Percentiles rank a stretch among this genome's conserved stretches.
phyloP scores from a whole-genome alignment of 2,329 filamentous ascomycete species.

The Thelonectria olida region DNA sequence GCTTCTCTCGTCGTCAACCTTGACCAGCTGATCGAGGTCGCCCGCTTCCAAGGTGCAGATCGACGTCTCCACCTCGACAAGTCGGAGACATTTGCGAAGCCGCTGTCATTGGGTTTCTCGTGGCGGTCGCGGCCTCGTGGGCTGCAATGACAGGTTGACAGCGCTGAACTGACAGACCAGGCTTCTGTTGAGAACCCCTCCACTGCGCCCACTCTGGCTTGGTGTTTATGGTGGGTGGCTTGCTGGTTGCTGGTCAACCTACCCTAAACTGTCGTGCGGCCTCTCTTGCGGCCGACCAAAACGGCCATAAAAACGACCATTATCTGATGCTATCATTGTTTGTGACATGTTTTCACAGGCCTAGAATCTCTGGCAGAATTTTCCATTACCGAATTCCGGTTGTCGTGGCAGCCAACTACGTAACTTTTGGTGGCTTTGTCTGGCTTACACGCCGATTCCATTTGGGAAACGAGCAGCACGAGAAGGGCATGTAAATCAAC shows the following conservation, averaged over 20 bases:
- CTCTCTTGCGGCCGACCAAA: neutral
- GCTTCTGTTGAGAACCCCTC: constrained; percentile 5
- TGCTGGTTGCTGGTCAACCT: neutral
- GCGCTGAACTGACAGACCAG: neutral
- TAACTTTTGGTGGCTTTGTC: neutral
- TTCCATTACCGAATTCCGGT: neutral
- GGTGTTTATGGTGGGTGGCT: constrained; percentile 3
- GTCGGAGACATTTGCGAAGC: neutral
- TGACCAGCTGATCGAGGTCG: neutral
- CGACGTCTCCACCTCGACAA: neutral
- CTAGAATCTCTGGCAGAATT: neutral
- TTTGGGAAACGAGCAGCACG: neutral
- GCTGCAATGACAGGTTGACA: neutral
- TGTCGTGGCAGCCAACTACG: neutral
- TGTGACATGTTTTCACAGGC: neutral
- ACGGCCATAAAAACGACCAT: neutral
- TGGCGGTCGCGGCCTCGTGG: neutral
- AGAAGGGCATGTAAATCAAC: neutral
- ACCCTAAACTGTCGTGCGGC: constrained; percentile 2
- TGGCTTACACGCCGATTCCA: neutral
- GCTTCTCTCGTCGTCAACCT: neutral
- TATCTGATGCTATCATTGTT: neutral
- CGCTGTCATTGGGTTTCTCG: neutral
- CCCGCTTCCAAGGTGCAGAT: neutral
- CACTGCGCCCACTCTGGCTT: constrained; percentile 1